Base-by-base conservation (phyloP, 495 filamentous ascomycete species). In the Staphylotrichum tortipilum region DNA sequence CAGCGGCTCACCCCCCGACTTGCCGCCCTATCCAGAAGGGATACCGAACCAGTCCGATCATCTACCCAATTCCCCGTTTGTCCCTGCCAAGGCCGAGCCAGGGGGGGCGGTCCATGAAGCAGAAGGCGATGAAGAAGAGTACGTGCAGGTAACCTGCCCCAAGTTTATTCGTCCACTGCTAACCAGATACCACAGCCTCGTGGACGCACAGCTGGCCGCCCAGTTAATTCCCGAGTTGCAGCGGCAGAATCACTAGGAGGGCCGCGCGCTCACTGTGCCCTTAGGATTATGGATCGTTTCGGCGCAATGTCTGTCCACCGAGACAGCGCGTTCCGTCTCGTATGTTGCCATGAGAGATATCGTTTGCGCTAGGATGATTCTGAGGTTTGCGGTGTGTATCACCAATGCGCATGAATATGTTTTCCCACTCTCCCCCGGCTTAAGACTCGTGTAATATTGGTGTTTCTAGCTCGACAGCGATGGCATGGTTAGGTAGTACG, bases 161-260 rank as follows among this genome's bases (percentile, higher is more conserved):
- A n/a, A n/a, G 14, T 5, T 18, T 12, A 24, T 21, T 17, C 3
- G n/a, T n/a, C n/a, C n/a, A 10, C 5, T 37, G 31, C 44, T 46
- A 7, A 46, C 17, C 5, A 1, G 6, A n/a, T 2, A 3, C 17
- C 1, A 3, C 24, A 50, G 39, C 23, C 40, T 12, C 15, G 47
- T 57, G 0, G 50, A 52, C 3, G 49, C 47, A 11, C 54, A 60
- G 29, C 17, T 60, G 26, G 50, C 57, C 4, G 54, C 57, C 7
- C 57, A 57, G 43, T 42, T 60, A 43, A 36, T 60, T n/a, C 57
- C 57, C 2, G 57, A 57, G 34, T 31, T 60, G 21, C 52, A 55
- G 10, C 49, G 47, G 3, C 29, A 45, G 3, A 35, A 52, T n/a
- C 3, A 19, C n/a, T 49, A 35, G 21, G 1, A 5, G 26, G 26